phyloP scores from a whole-genome alignment of 345 rosid genomes.

The Luvunga scandens region DNA sequence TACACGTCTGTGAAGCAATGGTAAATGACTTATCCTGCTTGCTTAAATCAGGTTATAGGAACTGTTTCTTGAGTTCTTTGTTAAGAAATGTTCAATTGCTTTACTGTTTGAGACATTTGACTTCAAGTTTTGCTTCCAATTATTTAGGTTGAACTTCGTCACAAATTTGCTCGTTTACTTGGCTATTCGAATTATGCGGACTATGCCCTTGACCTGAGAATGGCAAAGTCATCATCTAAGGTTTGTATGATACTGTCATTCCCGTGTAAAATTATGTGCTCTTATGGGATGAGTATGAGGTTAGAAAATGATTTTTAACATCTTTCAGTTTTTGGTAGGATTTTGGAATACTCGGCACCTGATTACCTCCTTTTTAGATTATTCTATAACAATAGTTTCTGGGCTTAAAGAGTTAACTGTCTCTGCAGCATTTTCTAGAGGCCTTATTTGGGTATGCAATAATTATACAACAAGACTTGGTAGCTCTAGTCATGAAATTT shows the following conservation, averaged over 20 bases:
- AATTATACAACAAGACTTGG: neutral
- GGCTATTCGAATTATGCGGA: slow-evolving; percentile 89
- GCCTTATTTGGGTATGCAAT: neutral
- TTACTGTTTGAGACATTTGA: neutral
- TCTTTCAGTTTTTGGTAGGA: slow-evolving; percentile 1
- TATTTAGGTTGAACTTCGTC: slow-evolving; percentile 78
- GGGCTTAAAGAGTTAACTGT: neutral
- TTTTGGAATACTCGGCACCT: slow-evolving; percentile 6
- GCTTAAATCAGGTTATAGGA: neutral
- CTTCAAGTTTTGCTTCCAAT: slow-evolving; percentile 7
- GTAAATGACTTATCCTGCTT: neutral
- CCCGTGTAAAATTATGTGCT: slow-evolving; percentile 3
- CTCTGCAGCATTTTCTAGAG: neutral
- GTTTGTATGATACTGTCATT: slow-evolving; percentile 35
- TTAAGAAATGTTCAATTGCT: slow-evolving; percentile 6
- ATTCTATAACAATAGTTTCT: neutral
- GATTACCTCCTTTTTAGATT: neutral
- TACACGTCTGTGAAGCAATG: neutral
- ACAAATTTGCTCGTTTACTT: slow-evolving; percentile 75
- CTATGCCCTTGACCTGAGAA: slow-evolving; percentile 70
- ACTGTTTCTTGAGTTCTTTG: slow-evolving; percentile 2
- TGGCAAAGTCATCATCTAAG: slow-evolving; percentile 88
- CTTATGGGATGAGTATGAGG: neutral
- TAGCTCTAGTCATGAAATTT: neutral
- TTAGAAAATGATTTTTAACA: slow-evolving; percentile 5